Evolutionary conservation across 148 eudicot species (phyloP), one percentile per base, ranked within the genome.

Genomic region (Limonium bicolor): DNA sequence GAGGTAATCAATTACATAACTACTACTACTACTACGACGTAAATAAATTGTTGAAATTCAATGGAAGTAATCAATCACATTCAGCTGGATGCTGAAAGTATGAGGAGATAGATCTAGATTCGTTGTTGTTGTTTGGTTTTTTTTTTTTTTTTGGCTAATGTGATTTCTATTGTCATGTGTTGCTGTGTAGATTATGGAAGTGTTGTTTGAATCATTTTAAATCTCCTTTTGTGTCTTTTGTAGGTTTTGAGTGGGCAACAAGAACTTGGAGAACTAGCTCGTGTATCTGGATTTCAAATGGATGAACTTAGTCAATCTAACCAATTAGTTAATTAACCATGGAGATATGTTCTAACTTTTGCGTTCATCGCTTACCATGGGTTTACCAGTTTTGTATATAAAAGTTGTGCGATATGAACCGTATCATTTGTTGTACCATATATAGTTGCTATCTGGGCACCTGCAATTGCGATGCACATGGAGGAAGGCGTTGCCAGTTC

Each of bases 171-270:
- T n/a, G n/a, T n/a, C n/a, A n/a, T n/a, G n/a, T n/a, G n/a, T n/a
- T n/a, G n/a, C 7, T 9, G 8, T 12, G n/a, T 55, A 12, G 22
- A 19, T 41, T 40, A 44, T 31, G 22, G 2, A 2, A 18, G 3
- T 10, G 17, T 15, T 31, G 5, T 8, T 25, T 33, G 41, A 23
- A 37, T 7, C 33, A 7, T 8, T n/a, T 29, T 1, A 29, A 29
- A n/a, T n/a, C 7, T 29, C 33, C 20, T 36, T 18, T 14, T 45
- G n/a, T 26, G n/a, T 13, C 20, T 18, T n/a, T 41, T 62, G 55
- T 74, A 83, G 94, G 76, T 79, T 17, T 53, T 76, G 39, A 70
- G 78, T 18, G 94, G 94, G 30, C 78, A 76, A 52, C 72, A 75
- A 58, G 67, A 66, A 18, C 61, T 83, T 36, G 48, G 64, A 14